These are phyloP conservation scores for Naematelia encephala DNA, from an alignment of 768 basidiomycete species.

Conservation along the genomic window DNA sequence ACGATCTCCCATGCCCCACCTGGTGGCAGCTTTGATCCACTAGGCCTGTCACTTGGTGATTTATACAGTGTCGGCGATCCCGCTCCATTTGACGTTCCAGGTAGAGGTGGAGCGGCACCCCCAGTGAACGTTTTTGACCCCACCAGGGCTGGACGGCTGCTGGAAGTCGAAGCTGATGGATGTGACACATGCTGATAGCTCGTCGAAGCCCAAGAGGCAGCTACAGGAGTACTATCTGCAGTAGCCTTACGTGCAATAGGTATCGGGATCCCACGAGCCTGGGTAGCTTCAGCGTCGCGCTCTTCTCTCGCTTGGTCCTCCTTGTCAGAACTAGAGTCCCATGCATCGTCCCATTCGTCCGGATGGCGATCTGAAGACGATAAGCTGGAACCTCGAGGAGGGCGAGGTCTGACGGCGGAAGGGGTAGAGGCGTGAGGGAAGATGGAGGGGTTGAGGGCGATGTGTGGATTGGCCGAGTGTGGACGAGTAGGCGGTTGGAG, in stretches of 20 bases:
- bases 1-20: conserved; percentile 47
- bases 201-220: conserved; percentile 26
- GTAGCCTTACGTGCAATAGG: not conserved
- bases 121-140: conserved; percentile 34
- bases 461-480: conserved; percentile 38
- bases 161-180: conserved; percentile 13
- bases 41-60: not conserved
- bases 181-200: conserved; percentile 29
- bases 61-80: conserved; percentile 7
- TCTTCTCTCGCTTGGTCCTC: conserved; percentile 25
- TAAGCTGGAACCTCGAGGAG: conserved; percentile 5
- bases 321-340: conserved; percentile 47
- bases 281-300: not conserved
- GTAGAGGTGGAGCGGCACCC: conserved; percentile 27
- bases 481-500: conserved; percentile 44
- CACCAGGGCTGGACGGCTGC: conserved; percentile 16
- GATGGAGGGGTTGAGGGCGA: conserved; percentile 23
- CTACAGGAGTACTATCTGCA: not conserved
- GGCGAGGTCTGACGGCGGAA: conserved; percentile 1
- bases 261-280: conserved; percentile 9
- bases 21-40: conserved; percentile 31
- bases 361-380: conserved; percentile 6
- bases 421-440: conserved; percentile 27
- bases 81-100: conserved; percentile 20
- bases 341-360: conserved; percentile 48